Evolutionary conservation across 2,329 filamentous ascomycete genomes (phyloP), one percentile per base, ranked within the genome.

Genomic region (Cytospora piceicola): DNA sequence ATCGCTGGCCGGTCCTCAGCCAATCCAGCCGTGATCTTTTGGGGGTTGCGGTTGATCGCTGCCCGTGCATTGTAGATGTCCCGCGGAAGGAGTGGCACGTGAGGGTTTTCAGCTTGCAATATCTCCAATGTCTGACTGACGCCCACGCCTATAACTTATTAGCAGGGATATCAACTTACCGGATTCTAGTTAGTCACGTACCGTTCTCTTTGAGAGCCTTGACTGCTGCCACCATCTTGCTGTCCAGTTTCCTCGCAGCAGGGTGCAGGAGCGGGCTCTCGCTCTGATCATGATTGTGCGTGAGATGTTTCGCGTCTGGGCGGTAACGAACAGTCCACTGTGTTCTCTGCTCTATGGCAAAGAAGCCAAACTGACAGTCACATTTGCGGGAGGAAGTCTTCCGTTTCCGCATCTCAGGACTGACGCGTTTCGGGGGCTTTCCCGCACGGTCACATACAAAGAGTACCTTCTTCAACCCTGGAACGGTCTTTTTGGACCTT

Each of bases 381-480:
- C 87, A 89, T 71, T 90, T 90, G 55, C 87, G 81, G n/a, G 87
- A 89, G 11, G 87, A 88, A 0, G 87, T 90, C 72, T 87, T 88
- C 27, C 86, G 82, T 75, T 89, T 89, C 64, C 87, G 83, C 68
- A 84, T 82, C 75, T 89, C 87, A 1, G 87, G 85, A 68, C 80
- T 88, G n/a, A 88, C 86, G 7, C 85, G 82, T 63, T 80, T 85
- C 3, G 85, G 85, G 1, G 85, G 85, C 70, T 88, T 88, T 52
- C 87, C 87, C 4, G 87, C 87, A 63, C 87, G 82, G 71, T 90
- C 87, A 72, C 87, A 90, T 22, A 89, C 87, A 68, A 90, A 87
- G 14, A 90, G 79, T 17, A 90, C 87, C 75, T 90, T 90, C 73
- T 89, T 90, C 68, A 90, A 72, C 0, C 87, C 87, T 8, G 87